Conservation (phyloP, 2,329 filamentous ascomycete species). For the Sordariomycetes sp. region DNA sequence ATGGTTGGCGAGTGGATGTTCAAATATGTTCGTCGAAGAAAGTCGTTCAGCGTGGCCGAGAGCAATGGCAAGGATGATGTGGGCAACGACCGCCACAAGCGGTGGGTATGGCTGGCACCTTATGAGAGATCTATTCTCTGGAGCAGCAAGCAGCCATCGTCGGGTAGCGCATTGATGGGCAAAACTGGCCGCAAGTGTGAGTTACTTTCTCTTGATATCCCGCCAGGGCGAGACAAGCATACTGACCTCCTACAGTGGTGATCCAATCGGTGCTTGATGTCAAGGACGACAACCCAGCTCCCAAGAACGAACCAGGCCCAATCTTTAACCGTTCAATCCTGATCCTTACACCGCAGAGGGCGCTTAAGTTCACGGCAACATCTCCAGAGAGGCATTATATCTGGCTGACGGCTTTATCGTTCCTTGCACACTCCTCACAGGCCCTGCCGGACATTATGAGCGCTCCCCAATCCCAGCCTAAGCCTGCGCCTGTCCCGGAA, state of each 20-base stretch:
- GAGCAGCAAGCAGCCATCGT: constrained; percentile 94
- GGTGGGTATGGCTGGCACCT: constrained; percentile 97
- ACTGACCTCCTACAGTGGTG: constrained; percentile 51
- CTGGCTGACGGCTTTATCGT: constrained; percentile 90
- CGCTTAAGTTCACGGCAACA: constrained; percentile 86
- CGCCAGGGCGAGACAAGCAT: neutral
- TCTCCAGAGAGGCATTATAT: constrained; percentile 82
- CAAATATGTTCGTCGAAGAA: constrained; percentile 80
- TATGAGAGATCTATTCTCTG: constrained; percentile 95
- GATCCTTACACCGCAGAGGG: constrained; percentile 85
- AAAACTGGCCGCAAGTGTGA: constrained; percentile 92
- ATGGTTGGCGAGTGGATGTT: constrained; percentile 99
- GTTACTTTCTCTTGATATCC: constrained; percentile 25
- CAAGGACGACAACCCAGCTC: constrained; percentile 81
- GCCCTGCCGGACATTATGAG: constrained; percentile 65
- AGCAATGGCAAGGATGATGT: constrained; percentile 57
- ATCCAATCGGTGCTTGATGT: constrained; percentile 97
- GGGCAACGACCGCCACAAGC: constrained; percentile 76
- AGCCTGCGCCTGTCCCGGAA: constrained; percentile 33
- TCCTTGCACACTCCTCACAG: constrained; percentile 83
- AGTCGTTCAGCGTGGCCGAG: constrained; percentile 78
- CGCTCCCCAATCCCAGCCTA: constrained; percentile 32
- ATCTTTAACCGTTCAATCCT: constrained; percentile 91
- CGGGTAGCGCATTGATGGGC: constrained; percentile 78
- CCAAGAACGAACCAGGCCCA: constrained; percentile 51